Conservation (phyloP, 179 eudicot genomes). For the Patellifolia procumbens region DNA sequence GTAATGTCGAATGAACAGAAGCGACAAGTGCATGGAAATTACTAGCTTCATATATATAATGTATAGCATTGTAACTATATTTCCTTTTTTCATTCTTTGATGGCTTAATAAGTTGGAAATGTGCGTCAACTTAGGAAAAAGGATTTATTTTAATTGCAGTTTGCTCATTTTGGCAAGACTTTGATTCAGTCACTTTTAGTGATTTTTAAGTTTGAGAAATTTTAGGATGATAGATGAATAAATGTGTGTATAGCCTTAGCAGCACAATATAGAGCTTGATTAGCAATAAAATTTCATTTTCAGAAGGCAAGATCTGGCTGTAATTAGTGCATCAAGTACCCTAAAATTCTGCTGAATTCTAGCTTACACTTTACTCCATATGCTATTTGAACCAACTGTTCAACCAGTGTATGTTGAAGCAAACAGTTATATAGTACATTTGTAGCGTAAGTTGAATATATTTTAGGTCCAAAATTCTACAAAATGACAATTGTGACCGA, state of each 20-base stretch:
- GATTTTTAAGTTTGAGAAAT: background rate
- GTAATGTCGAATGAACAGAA: no score
- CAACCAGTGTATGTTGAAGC: background rate
- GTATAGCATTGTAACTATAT: background rate
- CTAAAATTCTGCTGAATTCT: no score
- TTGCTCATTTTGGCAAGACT: background rate
- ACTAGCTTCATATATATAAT: background rate
- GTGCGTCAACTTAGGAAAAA: background rate
- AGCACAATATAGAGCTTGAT: background rate
- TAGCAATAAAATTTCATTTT: background rate
- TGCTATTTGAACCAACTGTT: background rate
- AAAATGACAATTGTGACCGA: no score
- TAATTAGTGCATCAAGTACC: background rate
- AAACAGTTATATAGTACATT: background rate
- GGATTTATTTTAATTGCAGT: background rate
- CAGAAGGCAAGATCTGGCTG: background rate
- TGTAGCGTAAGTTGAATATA: no score
- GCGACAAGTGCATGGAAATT: conserved; percentile 31
- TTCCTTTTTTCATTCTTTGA: background rate
- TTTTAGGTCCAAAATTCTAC: no score
- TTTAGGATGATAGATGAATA: background rate
- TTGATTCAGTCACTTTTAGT: background rate
- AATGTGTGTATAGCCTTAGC: background rate
- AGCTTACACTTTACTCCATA: background rate
- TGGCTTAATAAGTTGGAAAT: background rate